Base-by-base conservation (phyloP, 2,329 filamentous ascomycete species). In the Aspergillus sp. region DNA sequence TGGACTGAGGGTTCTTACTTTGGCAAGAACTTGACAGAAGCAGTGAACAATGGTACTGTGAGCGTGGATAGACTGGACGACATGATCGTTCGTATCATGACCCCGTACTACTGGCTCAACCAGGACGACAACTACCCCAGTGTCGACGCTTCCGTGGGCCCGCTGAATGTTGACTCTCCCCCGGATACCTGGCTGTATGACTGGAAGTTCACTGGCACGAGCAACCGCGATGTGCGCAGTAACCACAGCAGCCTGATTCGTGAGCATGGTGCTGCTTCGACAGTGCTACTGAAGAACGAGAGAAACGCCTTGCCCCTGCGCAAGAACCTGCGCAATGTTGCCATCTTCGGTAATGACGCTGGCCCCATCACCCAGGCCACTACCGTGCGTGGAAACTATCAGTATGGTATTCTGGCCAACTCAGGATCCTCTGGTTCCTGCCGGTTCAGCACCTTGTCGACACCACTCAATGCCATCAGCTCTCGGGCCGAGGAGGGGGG, bases 191-290 rank as follows among this genome's bases (percentile, higher is more conserved):
- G 53, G 54, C 12, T 48, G n/a, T 51, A 45, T 37, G 48, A 54
- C 20, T 57, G 48, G 27, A 48, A 52, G 6, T 50, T 57, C 41
- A 53, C 51, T 3, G 48, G 51, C 10, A 30, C 48, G 30, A 48
- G 44, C 23, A 58, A 48, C 48, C 54, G 51, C 32, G 57, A 95
- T 60, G 90, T 93, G 7, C 85, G 82, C 39, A 77, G 67, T 23
- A 76, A 90, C 45, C 88, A 95, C 62, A 81, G 71, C 37, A 62
- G 69, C 13, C 71, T 87, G 46, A 90, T 94, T 53, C 82, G 89
- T 19, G 78, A 86, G 53, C 78, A 85, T 42, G 88, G 79, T 13
- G 85, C 86, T 49, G 84, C 85, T 66, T 86, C 85, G 2, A 90
- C 86, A 0, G 87, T 95, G 3, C 72, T 96, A 7, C 75, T 78